Percentiles rank a stretch among this genome's conserved stretches.
These are phyloP conservation scores for Candida sojae DNA, from an alignment of 1,139 yeast genomes.

Conservation along the genomic window DNA sequence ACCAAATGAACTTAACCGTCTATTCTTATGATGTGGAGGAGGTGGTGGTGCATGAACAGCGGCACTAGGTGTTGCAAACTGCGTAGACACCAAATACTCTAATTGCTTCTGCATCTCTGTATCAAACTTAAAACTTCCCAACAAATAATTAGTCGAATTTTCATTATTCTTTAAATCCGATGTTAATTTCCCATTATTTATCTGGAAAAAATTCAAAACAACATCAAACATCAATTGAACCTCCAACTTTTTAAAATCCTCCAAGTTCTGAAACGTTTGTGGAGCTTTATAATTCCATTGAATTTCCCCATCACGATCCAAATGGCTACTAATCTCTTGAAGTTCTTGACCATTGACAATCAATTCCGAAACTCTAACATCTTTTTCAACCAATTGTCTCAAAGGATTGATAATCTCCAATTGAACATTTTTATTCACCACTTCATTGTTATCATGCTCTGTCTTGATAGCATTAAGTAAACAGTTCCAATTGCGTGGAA, in stretches of 20 bases:
- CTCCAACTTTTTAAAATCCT: constrained; percentile 69
- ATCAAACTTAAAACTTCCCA: constrained; percentile 45
- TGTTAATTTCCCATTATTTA: constrained; percentile 48
- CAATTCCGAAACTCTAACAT: constrained; percentile 49
- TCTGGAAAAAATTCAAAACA: constrained; percentile 69
- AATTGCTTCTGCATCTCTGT: constrained; percentile 42
- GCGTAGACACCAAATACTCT: constrained; percentile 30
- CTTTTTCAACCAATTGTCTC: constrained; percentile 51
- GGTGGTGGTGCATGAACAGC: neutral
- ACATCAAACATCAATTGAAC: constrained; percentile 67
- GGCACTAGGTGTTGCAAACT: constrained; percentile 21
- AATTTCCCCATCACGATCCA: constrained; percentile 37
- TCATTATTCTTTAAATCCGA: constrained; percentile 58
- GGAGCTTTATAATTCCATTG: constrained; percentile 83
- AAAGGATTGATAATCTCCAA: constrained; percentile 59
- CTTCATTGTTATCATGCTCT: constrained; percentile 55
- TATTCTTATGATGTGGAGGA: neutral
- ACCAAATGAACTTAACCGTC: constrained; percentile 10
- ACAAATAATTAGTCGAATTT: constrained; percentile 61
- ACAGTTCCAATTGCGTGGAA: constrained; percentile 58
- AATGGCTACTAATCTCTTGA: constrained; percentile 31
- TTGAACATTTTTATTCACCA: constrained; percentile 52
- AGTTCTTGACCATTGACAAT: constrained; percentile 44
- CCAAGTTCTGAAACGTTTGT: constrained; percentile 72
- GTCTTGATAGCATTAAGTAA: constrained; percentile 52